These are phyloP conservation scores for Dittrichia graveolens DNA, from an alignment of 129 eudicot genomes.

Conservation along the genomic window DNA sequence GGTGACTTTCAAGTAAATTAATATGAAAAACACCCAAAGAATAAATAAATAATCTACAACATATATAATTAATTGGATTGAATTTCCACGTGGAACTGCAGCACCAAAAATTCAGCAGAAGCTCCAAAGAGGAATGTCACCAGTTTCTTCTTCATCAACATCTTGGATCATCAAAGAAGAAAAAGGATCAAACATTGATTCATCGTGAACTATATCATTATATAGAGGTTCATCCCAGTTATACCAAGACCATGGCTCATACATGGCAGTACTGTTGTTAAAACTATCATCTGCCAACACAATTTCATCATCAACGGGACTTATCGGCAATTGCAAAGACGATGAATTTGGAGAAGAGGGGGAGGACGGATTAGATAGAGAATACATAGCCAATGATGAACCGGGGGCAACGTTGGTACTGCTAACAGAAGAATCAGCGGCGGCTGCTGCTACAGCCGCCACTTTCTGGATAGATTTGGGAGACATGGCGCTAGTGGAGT, in stretches of 20 bases:
- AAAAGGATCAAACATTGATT: constrained; percentile 52
- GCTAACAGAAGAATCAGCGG: background rate
- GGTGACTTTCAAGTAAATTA: constrained; percentile 28
- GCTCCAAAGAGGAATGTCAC: constrained; percentile 78
- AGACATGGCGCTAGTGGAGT: constrained; percentile 45
- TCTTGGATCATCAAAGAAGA: constrained; percentile 39
- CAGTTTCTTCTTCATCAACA: constrained; percentile 43
- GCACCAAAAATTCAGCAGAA: constrained; percentile 58
- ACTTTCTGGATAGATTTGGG: constrained; percentile 84
- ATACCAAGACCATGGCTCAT: constrained; percentile 53
- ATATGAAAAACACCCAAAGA: constrained; percentile 35
- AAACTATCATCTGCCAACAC: constrained; percentile 20
- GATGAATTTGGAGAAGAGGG: constrained; percentile 27
- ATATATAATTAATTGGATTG: background rate
- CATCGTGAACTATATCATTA: constrained; percentile 46
- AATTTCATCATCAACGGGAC: constrained; percentile 39
- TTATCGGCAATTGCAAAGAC: constrained; percentile 21
- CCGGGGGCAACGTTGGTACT: background rate
- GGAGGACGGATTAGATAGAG: constrained; percentile 3
- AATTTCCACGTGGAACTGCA: constrained; percentile 20
- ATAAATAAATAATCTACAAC: constrained; percentile 23
- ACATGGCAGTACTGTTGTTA: background rate
- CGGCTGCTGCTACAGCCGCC: constrained; percentile 62
- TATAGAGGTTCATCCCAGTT: constrained; percentile 66
- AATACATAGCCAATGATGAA: background rate